Base-by-base conservation (phyloP, 257 asterid genomes). In the Solanum lignicaule region DNA sequence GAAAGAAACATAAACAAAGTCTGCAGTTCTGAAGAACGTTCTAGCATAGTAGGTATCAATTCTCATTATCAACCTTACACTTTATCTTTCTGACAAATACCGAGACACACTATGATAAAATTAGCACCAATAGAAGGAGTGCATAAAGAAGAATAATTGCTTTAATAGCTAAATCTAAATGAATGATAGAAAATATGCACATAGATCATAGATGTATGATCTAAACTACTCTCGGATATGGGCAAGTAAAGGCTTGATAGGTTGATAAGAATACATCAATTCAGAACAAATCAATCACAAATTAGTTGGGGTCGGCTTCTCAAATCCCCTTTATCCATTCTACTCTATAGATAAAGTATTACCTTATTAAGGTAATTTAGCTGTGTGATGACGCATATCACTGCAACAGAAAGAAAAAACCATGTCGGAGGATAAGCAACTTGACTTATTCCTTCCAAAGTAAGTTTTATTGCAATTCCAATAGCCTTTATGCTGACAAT, bases 381-480 rank as follows among this genome's bases (percentile, higher is more conserved):
- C 87, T 87, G 89, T 39, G 89, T 81, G 87, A 48, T 35, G 75
- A 87, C 60, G 12, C 89, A 87, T 72, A 83, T 65, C 60, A 87
- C 73, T 41, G 89, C 79, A 52, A 87, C 35, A 60, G 33, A 32
- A 82, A 87, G 79, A 83, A 87, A 87, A 83, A 87, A 55, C 89
- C 89, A 87, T 68, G 89, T 83, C 68, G 71, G 89, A 41, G 75
- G 73, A 31, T 83, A 86, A 68, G 89, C 89, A 60, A 72, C 87
- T 52, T 87, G 89, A 48, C 60, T 87, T 1, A 78, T 66, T 62
- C 89, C 89, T 71, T 87, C 89, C 83, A 87, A 73, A 43, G 87
- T 87, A 83, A 87, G 87, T 36, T 87, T 87, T 68, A 87, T 83
- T 21, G 89, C 89, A 87, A 87, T 87, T 55, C 89, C 89, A 29